Percentiles rank a stretch among this genome's conserved stretches.
Evolutionary conservation across 352 stramenopile genomes (phyloP).

Genomic region (Globisporangium apiculatum): DNA sequence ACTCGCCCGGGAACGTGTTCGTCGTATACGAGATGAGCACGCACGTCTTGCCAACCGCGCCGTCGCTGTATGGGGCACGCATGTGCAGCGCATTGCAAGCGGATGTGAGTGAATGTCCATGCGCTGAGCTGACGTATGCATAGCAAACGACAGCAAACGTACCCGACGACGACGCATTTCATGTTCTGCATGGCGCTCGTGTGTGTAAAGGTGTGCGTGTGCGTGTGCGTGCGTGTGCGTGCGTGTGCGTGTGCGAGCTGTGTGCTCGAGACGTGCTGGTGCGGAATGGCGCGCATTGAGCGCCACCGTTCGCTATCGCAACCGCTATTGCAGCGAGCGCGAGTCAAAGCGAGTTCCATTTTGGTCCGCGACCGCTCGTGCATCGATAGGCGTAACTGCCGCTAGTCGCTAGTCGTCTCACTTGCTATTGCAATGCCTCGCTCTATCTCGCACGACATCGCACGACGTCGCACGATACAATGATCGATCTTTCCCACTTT

Average conservation of each 20-base stretch:
- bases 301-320: background rate
- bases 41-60: slow-evolving; percentile 94
- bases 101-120: background rate
- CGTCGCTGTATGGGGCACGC: slow-evolving; percentile 67
- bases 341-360: too few relatives aligned
- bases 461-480: too few relatives aligned
- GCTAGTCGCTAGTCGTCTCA: too few relatives aligned
- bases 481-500: too few relatives aligned
- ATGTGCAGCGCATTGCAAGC: background rate
- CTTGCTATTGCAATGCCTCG: too few relatives aligned
- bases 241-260: background rate
- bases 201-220: slow-evolving; percentile 3
- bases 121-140: background rate
- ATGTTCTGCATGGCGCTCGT: slow-evolving; percentile 89
- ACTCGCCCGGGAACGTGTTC: slow-evolving; percentile 95
- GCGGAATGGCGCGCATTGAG: background rate
- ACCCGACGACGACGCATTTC: slow-evolving; percentile 91
- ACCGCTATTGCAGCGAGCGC: background rate
- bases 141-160: slow-evolving; percentile 11
- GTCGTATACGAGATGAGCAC: slow-evolving; percentile 97
- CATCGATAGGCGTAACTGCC: too few relatives aligned
- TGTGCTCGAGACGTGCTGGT: background rate
- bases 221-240: background rate
- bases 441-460: too few relatives aligned
- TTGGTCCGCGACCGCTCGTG: too few relatives aligned